Evolutionary conservation across 2,329 filamentous ascomycete species (phyloP).

Genomic region (Microsporum ferrugineum): DNA sequence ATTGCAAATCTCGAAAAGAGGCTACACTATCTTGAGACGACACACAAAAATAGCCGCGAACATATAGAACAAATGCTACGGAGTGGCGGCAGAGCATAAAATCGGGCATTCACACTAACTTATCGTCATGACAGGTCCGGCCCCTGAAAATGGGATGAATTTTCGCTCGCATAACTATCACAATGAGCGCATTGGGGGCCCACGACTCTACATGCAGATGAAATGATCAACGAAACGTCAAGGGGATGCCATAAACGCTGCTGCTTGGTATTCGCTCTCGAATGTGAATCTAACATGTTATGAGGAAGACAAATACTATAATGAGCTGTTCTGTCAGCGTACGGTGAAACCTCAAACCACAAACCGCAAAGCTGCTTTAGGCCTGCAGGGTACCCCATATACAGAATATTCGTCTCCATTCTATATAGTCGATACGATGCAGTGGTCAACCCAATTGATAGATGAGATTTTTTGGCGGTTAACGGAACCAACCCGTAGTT

Average conservation of each 20-base stretch:
- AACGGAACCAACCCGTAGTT: not conserved
- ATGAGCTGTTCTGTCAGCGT: no score
- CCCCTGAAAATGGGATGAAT: not conserved
- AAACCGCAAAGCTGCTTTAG: not conserved
- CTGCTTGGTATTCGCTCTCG: no score
- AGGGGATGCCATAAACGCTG: no score
- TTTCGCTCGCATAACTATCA: not conserved
- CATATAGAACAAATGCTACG: constrained; percentile 83
- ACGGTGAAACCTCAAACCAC: not conserved
- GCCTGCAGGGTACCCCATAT: not conserved
- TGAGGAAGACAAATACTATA: no score
- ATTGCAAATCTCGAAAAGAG: constrained; percentile 76
- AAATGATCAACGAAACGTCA: no score
- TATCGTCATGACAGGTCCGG: not conserved
- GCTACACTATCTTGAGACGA: constrained; percentile 85
- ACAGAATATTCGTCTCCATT: not conserved
- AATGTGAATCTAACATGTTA: no score
- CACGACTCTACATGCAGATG: no score
- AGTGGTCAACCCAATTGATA: not conserved
- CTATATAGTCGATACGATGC: not conserved
- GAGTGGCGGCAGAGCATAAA: constrained; percentile 33
- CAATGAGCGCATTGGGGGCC: no score
- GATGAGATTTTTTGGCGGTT: not conserved
- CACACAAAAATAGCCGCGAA: constrained; percentile 83
- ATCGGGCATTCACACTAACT: constrained; percentile 16